A percentile compares a stretch with the other conserved stretches of the same genome.
Conservation (phyloP, 1,139 yeast species). For the Candida glucosophila region DNA sequence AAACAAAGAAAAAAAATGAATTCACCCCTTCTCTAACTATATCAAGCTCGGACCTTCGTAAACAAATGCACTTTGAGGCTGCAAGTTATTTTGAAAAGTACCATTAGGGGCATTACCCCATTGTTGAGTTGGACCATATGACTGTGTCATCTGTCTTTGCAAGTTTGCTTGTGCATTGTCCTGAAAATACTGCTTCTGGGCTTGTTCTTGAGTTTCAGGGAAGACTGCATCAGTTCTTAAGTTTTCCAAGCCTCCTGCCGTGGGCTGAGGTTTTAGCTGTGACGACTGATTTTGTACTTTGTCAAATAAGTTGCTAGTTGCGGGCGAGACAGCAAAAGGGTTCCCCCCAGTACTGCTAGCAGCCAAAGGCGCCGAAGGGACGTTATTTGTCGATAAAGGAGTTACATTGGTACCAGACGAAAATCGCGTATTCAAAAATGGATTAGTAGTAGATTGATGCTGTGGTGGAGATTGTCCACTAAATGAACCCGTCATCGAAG, state of each 20-base stretch:
- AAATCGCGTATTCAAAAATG: conserved; percentile 38
- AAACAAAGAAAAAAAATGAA: too few relatives aligned
- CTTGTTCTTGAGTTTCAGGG: conserved; percentile 49
- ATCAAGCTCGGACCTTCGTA: conserved; percentile 25
- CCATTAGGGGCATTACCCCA: conserved; percentile 19
- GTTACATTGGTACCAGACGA: conserved; percentile 26
- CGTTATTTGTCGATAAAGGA: conserved; percentile 20
- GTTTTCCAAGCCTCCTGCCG: conserved; percentile 63
- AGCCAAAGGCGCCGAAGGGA: conserved; percentile 12
- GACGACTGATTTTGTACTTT: conserved; percentile 10
- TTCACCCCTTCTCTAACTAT: conserved; percentile 5
- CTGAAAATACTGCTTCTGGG: conserved; percentile 26
- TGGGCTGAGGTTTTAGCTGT: conserved; percentile 31
- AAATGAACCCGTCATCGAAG: too few relatives aligned
- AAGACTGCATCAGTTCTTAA: conserved; percentile 57
- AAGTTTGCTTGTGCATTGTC: conserved; percentile 30
- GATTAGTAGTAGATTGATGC: conserved; percentile 28
- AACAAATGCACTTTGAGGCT: conserved; percentile 8
- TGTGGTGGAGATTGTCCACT: too few relatives aligned
- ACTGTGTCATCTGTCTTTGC: conserved; percentile 26
- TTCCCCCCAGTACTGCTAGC: conserved; percentile 33
- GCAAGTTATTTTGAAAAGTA: conserved; percentile 7
- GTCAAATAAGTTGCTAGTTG: conserved; percentile 28
- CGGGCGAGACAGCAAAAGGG: conserved; percentile 35
- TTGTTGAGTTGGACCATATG: conserved; percentile 2